Evolutionary conservation across 2,329 filamentous ascomycete species (phyloP).

Genomic region (Tolypocladium inflatum): DNA sequence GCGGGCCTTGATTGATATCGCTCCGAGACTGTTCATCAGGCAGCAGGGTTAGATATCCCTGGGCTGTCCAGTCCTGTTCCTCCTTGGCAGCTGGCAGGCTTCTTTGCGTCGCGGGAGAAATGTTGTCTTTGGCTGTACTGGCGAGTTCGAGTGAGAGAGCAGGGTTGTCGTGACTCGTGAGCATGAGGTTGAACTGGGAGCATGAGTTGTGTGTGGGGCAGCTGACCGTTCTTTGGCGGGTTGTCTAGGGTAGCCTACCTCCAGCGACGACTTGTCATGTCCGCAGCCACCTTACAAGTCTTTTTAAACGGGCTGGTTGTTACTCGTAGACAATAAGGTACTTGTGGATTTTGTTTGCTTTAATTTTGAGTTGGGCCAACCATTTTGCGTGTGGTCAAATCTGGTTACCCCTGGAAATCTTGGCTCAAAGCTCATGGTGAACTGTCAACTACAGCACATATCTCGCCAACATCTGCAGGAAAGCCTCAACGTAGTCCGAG

Average conservation of each 20-base stretch:
- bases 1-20: not conserved
- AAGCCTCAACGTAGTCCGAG: too few species aligned
- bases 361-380: not conserved
- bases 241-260: too few species aligned
- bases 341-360: not conserved
- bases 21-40: not conserved
- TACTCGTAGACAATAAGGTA: not conserved
- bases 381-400: not conserved
- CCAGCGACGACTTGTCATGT: too few species aligned
- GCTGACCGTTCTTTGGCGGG: not conserved
- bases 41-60: not conserved
- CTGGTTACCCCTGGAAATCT: too few species aligned
- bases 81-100: too few species aligned
- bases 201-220: not conserved
- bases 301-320: too few species aligned
- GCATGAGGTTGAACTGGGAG: not conserved
- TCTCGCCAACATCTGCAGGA: too few species aligned
- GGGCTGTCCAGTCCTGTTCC: too few species aligned
- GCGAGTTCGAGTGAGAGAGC: not conserved
- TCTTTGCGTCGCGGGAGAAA: not conserved
- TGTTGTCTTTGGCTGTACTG: not conserved
- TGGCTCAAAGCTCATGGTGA: too few species aligned
- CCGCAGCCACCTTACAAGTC: too few species aligned
- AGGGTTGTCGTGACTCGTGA: not conserved
- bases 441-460: too few species aligned